Evolutionary conservation across 2,329 filamentous ascomycete genomes (phyloP), one percentile per base, ranked within the genome.

Genomic region (Thielaviopsis populi): DNA sequence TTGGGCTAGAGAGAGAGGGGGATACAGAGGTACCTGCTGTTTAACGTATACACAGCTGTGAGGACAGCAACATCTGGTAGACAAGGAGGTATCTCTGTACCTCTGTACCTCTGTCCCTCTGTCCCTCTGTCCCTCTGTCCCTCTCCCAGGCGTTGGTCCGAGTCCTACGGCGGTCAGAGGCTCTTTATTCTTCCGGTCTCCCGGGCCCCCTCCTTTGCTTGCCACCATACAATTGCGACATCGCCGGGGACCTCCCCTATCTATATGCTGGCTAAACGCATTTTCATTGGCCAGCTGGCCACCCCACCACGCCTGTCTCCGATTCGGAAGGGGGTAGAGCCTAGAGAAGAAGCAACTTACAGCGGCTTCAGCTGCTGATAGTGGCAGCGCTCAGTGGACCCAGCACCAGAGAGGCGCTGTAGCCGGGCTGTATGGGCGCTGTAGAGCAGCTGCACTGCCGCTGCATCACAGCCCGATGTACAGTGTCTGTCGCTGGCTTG

Each of bases 301-400:
- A 56, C 53, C 27, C 53, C 27, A 56, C 53, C 15, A 50, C 10
- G 15, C 15, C 43, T n/a, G 56, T 41, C 53, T 64, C 62, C 56
- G 62, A 48, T 64, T 64, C 62, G 62, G 62, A 64, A 64, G 46
- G 41, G 22, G n/a, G 48, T 10, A 50, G 46, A 11, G n/a, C 46
- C 46, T 24, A 33, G 7, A 8, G 33, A 37, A 15, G 24, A 24
- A 58, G 53, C 53, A 42, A 42, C 41, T 24, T 17, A 61, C 22
- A 24, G 59, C 41, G 37, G 42, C 15, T 6, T n/a, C 8, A 46
- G 13, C 5, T 2, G 1, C 42, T 46, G 42, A 8, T 3, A 1
- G 3, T 19, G 42, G 3, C n/a, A 19, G n/a, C 42, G n/a, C 42
- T n/a, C 41, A 42, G 41, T 17, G 42, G 15, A 10, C 15, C 11